Conservation (phyloP, 2,329 filamentous ascomycete genomes). For the Colletotrichum endophyticum region DNA sequence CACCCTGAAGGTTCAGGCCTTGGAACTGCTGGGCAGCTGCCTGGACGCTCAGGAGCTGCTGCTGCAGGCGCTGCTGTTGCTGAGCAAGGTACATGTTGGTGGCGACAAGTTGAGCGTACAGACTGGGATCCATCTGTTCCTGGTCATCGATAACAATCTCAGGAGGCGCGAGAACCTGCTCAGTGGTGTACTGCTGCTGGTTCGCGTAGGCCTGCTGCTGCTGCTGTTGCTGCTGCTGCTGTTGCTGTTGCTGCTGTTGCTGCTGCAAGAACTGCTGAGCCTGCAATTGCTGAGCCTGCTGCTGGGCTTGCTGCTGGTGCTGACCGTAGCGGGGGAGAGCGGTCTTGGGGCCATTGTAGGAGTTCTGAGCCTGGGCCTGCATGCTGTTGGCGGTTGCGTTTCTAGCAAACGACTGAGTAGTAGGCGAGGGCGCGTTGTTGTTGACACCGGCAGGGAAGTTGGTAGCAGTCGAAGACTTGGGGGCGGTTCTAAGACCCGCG, state of each 20-base stretch:
- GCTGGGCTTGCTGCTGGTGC: conserved; percentile 30
- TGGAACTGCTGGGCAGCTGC: conserved; percentile 84
- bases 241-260: conserved; percentile 35
- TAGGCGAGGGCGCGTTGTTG: conserved; percentile 40
- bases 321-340: conserved; percentile 55
- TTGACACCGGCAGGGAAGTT: conserved; percentile 73
- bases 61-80: conserved; percentile 93
- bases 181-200: conserved; percentile 67
- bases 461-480: conserved; percentile 79
- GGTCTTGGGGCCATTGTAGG: conserved; percentile 60
- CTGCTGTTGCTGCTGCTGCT: conserved; percentile 28
- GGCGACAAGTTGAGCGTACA: conserved; percentile 88
- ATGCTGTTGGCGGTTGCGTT: conserved; percentile 49
- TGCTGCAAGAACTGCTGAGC: conserved; percentile 30
- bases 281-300: conserved; percentile 8
- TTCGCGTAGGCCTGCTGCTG: conserved; percentile 32
- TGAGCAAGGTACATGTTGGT: conserved; percentile 93
- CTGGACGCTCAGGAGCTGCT: conserved; percentile 86
- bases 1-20: conserved; percentile 70
- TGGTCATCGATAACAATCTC: conserved; percentile 76
- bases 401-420: conserved; percentile 46
- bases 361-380: conserved; percentile 49
- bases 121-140: conserved; percentile 80
- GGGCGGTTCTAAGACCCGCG: conserved; percentile 90
- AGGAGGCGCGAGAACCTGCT: conserved; percentile 87